These are phyloP conservation scores for Apiotrichum montevideense DNA, from an alignment of 1,284 basidiomycete genomes.

Conservation along the genomic window DNA sequence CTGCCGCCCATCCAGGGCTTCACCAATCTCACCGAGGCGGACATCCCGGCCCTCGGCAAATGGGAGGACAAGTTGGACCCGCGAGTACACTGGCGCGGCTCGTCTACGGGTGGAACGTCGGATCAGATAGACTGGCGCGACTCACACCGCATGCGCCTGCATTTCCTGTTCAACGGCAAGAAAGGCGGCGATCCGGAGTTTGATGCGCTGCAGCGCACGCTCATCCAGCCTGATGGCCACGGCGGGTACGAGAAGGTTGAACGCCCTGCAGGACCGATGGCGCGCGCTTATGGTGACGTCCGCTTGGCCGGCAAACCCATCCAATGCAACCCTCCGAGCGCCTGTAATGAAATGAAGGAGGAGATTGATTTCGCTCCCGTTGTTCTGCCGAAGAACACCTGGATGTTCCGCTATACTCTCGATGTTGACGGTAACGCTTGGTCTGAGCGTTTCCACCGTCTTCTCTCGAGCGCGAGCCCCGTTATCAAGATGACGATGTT, in stretches of 20 bases:
- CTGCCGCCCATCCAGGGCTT: constrained; percentile 43
- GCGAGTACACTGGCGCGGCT: constrained; percentile 48
- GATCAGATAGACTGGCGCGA: constrained; percentile 44
- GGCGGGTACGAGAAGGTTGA: constrained; percentile 32
- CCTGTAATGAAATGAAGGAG: constrained; percentile 34
- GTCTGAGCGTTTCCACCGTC: constrained; percentile 58
- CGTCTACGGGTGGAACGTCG: constrained; percentile 45
- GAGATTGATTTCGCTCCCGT: constrained; percentile 49
- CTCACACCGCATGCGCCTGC: constrained; percentile 46
- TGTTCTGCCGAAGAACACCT: constrained; percentile 52
- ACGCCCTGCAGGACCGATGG: constrained; percentile 31
- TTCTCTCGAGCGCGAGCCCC: constrained; percentile 45
- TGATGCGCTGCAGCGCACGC: constrained; percentile 29
- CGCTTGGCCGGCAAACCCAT: constrained; percentile 42
- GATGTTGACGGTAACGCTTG: constrained; percentile 60
- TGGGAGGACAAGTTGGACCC: constrained; percentile 45
- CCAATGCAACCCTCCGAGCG: constrained; percentile 23
- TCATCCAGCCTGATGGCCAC: constrained; percentile 43
- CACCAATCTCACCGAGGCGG: constrained; percentile 35
- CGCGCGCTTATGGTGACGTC: constrained; percentile 45
- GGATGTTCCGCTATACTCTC: constrained; percentile 46
- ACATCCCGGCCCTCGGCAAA: constrained; percentile 24
- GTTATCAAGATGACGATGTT: constrained; percentile 48
- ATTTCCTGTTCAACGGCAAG: constrained; percentile 44
- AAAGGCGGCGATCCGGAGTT: constrained; percentile 32